A percentile compares a stretch with the other conserved stretches of the same genome.
Evolutionary conservation across 2,329 filamentous ascomycete genomes (phyloP).

Genomic region (Rutstroemia sp.): DNA sequence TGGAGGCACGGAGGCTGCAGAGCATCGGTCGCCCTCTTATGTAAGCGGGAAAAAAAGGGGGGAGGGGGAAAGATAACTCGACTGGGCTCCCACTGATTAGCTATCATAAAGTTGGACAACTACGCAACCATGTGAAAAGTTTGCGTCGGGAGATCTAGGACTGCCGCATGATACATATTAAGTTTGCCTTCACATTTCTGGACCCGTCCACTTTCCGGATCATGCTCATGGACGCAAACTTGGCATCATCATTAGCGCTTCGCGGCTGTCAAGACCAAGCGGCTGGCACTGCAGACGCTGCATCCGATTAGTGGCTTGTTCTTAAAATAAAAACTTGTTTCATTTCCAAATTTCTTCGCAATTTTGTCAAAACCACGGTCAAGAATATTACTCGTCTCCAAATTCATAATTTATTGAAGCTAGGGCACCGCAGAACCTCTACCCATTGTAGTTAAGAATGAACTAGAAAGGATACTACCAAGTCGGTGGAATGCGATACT

Average conservation of each 20-base stretch:
- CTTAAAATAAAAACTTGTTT: no score
- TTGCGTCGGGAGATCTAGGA: no score
- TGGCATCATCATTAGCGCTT: no score
- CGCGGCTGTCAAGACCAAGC: background rate
- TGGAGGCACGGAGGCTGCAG: background rate
- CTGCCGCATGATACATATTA: conserved; percentile 12
- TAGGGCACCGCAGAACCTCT: no score
- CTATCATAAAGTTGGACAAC: conserved; percentile 27
- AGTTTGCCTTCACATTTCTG: conserved; percentile 34
- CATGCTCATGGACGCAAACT: conserved; percentile 19
- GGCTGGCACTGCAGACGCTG: conserved; percentile 8
- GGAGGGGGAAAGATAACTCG: no score
- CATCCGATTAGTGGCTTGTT: conserved; percentile 13
- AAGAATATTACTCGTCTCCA: no score
- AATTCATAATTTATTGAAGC: no score
- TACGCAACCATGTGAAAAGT: background rate
- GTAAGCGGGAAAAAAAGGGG: no score
- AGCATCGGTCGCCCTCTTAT: no score
- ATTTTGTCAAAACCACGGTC: no score
- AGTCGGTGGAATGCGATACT: conserved; percentile 12
- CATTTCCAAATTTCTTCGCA: no score
- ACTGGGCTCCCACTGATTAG: conserved; percentile 19
- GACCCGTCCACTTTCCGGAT: conserved; percentile 17
- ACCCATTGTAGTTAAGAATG: no score
- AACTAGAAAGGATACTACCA: background rate